These are phyloP conservation scores for Dissophora globulifera DNA, from an alignment of 192 early-diverging fungal species.

Conservation along the genomic window DNA sequence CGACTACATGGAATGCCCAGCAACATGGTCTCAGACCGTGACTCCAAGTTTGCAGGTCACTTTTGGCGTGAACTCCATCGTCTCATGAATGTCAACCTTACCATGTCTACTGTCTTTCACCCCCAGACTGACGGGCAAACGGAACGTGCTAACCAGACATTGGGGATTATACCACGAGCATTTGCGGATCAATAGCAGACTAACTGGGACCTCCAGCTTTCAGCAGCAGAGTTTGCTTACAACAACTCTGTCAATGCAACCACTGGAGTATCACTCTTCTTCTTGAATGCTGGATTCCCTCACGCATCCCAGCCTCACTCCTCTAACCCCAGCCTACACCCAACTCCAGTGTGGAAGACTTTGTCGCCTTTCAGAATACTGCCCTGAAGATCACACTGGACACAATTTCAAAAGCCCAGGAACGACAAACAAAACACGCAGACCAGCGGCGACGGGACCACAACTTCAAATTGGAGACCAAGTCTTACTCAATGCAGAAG, in stretches of 20 bases:
- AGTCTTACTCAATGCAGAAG: not conserved
- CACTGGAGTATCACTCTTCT: not conserved
- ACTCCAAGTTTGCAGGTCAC: too few species aligned
- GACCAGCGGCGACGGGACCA: not conserved
- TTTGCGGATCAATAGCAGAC: not conserved
- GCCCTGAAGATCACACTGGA: not conserved
- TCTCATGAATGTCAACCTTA: too few species aligned
- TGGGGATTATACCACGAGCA: not conserved
- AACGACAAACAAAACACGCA: not conserved
- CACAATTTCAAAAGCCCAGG: not conserved
- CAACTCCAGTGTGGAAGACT: not conserved
- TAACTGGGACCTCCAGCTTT: slow-evolving; percentile 1
- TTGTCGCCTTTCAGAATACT: not conserved
- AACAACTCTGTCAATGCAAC: slow-evolving; percentile 1
- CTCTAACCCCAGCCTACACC: not conserved
- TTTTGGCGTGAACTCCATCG: too few species aligned
- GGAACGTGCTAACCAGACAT: slow-evolving; percentile 5
- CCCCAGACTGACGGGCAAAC: slow-evolving; percentile 38
- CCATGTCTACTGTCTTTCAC: too few species aligned
- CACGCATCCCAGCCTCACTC: not conserved
- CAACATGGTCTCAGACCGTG: too few species aligned
- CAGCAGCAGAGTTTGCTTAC: not conserved
- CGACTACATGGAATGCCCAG: too few species aligned
- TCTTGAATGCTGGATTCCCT: not conserved
- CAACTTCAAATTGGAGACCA: slow-evolving; percentile 12